Percentiles rank a stretch among this genome's conserved stretches.
Conservation (phyloP, 441 rosid species). For the Gossypium lobatum region DNA sequence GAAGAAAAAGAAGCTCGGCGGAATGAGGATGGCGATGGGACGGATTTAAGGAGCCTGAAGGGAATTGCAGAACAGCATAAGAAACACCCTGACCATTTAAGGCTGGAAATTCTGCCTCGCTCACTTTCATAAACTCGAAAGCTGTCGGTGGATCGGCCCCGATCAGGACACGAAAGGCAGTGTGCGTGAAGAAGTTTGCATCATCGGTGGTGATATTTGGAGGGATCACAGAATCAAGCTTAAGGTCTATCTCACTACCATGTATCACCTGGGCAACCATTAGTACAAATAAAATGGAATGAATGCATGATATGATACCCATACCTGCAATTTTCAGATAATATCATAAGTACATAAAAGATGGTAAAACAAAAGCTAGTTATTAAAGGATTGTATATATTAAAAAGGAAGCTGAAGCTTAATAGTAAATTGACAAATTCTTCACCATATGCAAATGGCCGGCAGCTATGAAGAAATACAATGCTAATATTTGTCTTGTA, state of each 20-base stretch:
- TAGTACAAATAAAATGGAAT: not conserved
- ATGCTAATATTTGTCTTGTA: not conserved
- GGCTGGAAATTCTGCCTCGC: not conserved
- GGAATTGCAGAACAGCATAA: not conserved
- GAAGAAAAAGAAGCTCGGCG: constrained; percentile 1
- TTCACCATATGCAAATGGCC: not conserved
- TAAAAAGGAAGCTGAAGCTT: no score
- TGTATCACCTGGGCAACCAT: not conserved
- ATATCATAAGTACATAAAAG: not conserved
- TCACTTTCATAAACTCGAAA: not conserved
- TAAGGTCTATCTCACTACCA: not conserved
- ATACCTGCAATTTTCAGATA: not conserved
- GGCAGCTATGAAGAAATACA: not conserved
- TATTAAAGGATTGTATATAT: no score
- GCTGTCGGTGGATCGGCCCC: not conserved
- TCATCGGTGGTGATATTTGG: not conserved
- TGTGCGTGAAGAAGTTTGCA: not conserved
- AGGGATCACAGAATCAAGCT: not conserved
- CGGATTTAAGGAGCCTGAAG: not conserved
- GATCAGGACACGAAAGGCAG: not conserved
- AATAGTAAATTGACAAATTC: not conserved
- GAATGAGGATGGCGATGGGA: not conserved
- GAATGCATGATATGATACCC: not conserved
- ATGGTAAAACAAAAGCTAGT: no score
- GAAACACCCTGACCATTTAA: not conserved